Evolutionary conservation across 129 eudicot genomes (phyloP).

Genomic region (Erigeron canadensis): DNA sequence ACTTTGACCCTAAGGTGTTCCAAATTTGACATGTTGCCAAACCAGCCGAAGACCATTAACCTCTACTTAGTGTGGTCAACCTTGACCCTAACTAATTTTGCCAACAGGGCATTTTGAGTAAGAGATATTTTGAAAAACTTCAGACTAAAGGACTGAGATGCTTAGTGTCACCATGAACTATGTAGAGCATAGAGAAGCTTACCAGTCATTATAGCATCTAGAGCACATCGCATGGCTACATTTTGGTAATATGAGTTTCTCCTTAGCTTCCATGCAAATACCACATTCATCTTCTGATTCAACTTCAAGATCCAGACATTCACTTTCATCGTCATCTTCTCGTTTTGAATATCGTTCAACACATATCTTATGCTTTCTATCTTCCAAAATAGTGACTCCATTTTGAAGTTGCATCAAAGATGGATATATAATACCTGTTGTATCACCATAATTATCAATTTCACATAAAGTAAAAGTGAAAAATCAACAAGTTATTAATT

Average conservation of each 20-base stretch:
- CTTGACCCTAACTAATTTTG: background rate
- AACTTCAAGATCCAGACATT: conserved; percentile 38
- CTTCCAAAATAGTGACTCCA: conserved; percentile 54
- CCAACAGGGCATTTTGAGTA: background rate
- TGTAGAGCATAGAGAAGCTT: background rate
- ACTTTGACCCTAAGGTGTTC: background rate
- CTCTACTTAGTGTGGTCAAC: background rate
- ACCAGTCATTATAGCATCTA: conserved; percentile 67
- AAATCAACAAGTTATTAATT: background rate
- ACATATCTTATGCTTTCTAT: conserved; percentile 53
- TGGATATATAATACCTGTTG: conserved; percentile 60
- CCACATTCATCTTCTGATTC: conserved; percentile 81
- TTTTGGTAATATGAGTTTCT: conserved; percentile 63
- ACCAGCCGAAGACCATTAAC: background rate
- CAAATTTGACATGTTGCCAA: background rate
- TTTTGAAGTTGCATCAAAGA: conserved; percentile 68
- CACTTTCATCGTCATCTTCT: conserved; percentile 40
- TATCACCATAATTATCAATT: background rate
- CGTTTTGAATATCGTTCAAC: conserved; percentile 41
- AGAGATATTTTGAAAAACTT: background rate
- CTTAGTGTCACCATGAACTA: conserved; percentile 2
- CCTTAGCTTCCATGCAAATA: conserved; percentile 68
- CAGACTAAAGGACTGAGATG: background rate
- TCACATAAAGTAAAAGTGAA: background rate
- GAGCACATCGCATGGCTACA: conserved; percentile 71